A percentile compares a stretch with the other conserved stretches of the same genome.
Conservation (phyloP, 2,329 filamentous ascomycete genomes). For the Pestalotiopsis sp. region DNA sequence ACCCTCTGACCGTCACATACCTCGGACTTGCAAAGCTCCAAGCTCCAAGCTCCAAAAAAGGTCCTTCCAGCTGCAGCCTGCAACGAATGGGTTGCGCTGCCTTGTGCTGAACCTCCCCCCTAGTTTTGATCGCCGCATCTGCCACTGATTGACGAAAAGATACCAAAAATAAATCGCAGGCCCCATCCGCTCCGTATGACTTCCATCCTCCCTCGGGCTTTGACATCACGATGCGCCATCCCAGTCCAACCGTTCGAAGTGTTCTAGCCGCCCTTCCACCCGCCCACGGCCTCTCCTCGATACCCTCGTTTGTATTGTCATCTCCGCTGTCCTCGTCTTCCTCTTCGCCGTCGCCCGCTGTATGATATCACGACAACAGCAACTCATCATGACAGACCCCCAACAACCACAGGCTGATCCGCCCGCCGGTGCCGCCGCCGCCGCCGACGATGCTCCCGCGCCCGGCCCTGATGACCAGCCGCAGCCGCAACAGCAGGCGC, state of each 20-base stretch:
- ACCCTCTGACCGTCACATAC: background rate
- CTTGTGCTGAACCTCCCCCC: background rate
- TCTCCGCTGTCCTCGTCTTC: background rate
- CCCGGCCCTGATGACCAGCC: slow-evolving; percentile 18
- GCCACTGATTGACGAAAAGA: background rate
- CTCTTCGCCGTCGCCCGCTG: background rate
- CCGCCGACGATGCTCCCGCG: background rate
- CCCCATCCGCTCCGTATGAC: background rate
- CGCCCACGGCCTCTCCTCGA: background rate
- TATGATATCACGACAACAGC: background rate
- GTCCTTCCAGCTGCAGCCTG: background rate
- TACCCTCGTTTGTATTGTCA: slow-evolving; percentile 1
- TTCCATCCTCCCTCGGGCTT: slow-evolving; percentile 1
- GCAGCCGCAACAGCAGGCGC: slow-evolving; percentile 18
- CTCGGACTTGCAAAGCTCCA: background rate
- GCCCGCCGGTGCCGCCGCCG: background rate
- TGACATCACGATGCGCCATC: slow-evolving; percentile 11
- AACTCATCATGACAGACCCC: slow-evolving; percentile 12
- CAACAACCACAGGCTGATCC: background rate
- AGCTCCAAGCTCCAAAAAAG: background rate
- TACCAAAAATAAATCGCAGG: background rate
- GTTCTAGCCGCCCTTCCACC: slow-evolving; percentile 9
- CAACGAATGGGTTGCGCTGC: slow-evolving; percentile 6
- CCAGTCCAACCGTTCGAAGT: slow-evolving; percentile 6
- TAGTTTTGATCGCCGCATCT: background rate